Evolutionary conservation across 805 yeast species (phyloP).

Genomic region (Kodamaea sagamina): DNA sequence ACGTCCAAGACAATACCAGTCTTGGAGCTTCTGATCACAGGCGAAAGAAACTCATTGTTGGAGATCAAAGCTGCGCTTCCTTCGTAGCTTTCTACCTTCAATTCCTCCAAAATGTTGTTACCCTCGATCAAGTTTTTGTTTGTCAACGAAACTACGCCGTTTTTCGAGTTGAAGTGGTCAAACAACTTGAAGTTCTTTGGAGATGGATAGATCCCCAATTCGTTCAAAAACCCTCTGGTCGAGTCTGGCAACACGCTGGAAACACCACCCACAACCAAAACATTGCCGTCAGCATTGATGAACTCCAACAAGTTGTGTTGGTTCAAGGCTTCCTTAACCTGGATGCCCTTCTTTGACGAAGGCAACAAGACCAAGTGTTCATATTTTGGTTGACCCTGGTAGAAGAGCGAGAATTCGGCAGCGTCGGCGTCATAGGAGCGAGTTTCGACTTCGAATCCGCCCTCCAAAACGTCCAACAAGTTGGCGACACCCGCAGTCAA

Average conservation of each 20-base stretch:
- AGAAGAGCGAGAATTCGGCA: conserved; percentile 23
- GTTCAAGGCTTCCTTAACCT: conserved; percentile 30
- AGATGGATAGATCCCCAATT: conserved; percentile 81
- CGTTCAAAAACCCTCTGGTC: conserved; percentile 65
- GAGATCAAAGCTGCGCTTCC: conserved; percentile 73
- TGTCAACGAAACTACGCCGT: conserved; percentile 26
- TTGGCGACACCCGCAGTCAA: conserved; percentile 21
- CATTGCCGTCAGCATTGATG: conserved; percentile 69
- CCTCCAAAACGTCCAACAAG: conserved; percentile 26
- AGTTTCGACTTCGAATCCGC: conserved; percentile 19
- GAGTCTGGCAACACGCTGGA: conserved; percentile 36
- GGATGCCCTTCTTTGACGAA: conserved; percentile 33
- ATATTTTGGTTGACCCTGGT: conserved; percentile 26
- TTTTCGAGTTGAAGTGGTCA: conserved; percentile 60
- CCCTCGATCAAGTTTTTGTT: conserved; percentile 27
- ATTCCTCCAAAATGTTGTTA: conserved; percentile 13
- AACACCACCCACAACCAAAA: conserved; percentile 62
- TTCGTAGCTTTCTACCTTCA: conserved; percentile 20
- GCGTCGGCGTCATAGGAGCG: conserved; percentile 29
- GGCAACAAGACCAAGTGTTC: conserved; percentile 40
- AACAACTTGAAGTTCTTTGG: conserved; percentile 66
- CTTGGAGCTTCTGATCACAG: conserved; percentile 65
- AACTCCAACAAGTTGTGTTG: conserved; percentile 55
- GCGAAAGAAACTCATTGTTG: conserved; percentile 69
- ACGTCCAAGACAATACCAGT: conserved; percentile 59